Base-by-base conservation (phyloP, 306 rosid genomes). In the Cucumis cinereus region DNA sequence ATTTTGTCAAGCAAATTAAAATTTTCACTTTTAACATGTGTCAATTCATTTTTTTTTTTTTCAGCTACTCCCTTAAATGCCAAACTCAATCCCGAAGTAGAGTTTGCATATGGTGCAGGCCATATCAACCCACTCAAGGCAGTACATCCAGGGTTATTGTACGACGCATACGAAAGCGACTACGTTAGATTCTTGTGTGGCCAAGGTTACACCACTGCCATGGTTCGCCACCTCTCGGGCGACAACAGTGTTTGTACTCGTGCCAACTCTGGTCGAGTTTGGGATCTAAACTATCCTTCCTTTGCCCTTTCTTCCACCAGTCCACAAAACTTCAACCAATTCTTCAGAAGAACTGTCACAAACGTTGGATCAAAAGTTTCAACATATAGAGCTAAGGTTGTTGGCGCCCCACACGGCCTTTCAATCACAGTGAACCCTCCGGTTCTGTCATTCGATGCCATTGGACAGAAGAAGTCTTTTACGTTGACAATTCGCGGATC, bases 31-130 rank as follows among this genome's bases (percentile, higher is more conserved):
- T 5, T 26, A 24, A 26, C 33, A 13, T 60, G 1, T 13, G 19
- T 60, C 13, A 11, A 16, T 62, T 33, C 38, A 15, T 28, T 33
- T 12, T 45, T 45, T 62, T 62, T 30, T 28, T 40, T n/a, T 40
- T 22, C 81, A 85, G 91, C 82, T 17, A 16, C 15, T 4, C 81
- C 83, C 1, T 15, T 85, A 86, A 85, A 80, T 38, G 4, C 81
- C 4, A 26, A 63, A 2, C 60, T 73, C 10, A 85, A 83, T 43
- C 75, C 82, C 0, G 82, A 81, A 0, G 86, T 80, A 5, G 91
- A 87, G 67, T 76, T 87, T 0, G 87, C 87, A 8, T 87, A 87
- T 30, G 91, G 89, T 0, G 77, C 89, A 0, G 89, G 89, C 24
- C 85, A 64, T 41, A 38, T 87, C 9, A 38, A 83, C 53, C 89